Evolutionary conservation across 148 eudicot genomes (phyloP).

Genomic region (Bassia scoparia): DNA sequence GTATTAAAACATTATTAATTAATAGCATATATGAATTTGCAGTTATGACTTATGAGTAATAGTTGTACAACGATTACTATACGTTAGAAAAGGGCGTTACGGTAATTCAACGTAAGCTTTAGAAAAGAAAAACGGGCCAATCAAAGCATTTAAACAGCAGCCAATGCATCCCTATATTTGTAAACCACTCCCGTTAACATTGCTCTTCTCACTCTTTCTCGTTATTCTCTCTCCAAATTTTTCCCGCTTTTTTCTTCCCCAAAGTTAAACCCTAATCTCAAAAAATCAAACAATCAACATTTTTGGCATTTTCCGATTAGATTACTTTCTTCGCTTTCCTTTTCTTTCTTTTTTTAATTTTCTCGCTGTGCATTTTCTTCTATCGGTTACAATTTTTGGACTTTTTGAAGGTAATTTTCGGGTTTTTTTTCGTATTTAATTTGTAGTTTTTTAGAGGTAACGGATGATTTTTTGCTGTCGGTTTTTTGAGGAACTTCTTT

Average conservation of each 20-base stretch:
- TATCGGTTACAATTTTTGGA: constrained; percentile 6
- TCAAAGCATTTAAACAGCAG: no score
- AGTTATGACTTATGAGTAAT: no score
- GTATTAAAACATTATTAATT: no score
- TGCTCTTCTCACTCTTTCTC: neutral
- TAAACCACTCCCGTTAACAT: constrained; percentile 21
- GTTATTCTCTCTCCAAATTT: constrained; percentile 9
- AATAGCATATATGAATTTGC: no score
- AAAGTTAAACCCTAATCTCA: constrained; percentile 22
- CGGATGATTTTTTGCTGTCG: constrained; percentile 32
- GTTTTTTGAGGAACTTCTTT: constrained; percentile 25
- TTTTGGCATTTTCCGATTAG: neutral
- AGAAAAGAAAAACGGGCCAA: neutral
- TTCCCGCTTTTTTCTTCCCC: constrained; percentile 28
- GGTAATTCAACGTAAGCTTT: no score
- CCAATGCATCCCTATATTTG: no score
- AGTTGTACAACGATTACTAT: no score
- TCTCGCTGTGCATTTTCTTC: neutral
- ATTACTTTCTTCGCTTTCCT: neutral
- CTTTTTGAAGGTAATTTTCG: neutral
- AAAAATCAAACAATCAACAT: neutral
- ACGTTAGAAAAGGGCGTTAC: neutral
- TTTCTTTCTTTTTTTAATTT: no score
- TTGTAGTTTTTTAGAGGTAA: constrained; percentile 12
- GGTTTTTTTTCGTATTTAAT: neutral